A percentile compares a stretch with the other conserved stretches of the same genome.
phyloP scores from a whole-genome alignment of 768 basidiomycete genomes.

The Lactarius trivialis region DNA sequence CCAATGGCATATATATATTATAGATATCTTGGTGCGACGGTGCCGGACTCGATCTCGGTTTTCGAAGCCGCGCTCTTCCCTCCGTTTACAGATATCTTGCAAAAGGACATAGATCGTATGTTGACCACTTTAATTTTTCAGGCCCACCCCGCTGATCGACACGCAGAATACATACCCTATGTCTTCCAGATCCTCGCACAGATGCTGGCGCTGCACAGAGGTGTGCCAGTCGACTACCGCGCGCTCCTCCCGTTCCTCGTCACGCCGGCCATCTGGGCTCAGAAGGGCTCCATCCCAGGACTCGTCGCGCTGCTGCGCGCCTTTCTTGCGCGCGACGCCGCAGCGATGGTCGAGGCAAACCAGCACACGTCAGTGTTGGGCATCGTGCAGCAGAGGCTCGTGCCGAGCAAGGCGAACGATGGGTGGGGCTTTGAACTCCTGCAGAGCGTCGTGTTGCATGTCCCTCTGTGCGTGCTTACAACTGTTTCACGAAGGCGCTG shows the following conservation, averaged over 20 bases:
- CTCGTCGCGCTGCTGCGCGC: conserved; percentile 84
- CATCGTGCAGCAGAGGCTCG: conserved; percentile 83
- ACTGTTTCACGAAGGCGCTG: neutral
- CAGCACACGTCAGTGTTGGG: conserved; percentile 78
- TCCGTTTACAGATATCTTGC: conserved; percentile 80
- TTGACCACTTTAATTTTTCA: neutral
- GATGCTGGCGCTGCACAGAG: conserved; percentile 79
- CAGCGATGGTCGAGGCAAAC: conserved; percentile 57
- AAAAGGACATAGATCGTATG: conserved; percentile 90
- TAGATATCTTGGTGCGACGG: conserved; percentile 77
- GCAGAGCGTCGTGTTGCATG: conserved; percentile 62
- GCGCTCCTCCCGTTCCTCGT: conserved; percentile 75
- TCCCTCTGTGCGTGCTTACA: conserved; percentile 59
- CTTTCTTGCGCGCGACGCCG: conserved; percentile 66
- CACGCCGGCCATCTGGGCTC: conserved; percentile 82
- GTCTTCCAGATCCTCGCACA: conserved; percentile 96
- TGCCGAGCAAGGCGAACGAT: conserved; percentile 85
- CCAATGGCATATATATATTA: neutral
- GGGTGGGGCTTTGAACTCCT: conserved; percentile 87
- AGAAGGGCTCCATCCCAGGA: conserved; percentile 91
- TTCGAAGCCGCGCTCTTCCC: conserved; percentile 83
- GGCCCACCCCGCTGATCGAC: neutral
- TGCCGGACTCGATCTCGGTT: conserved; percentile 53
- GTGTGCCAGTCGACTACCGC: conserved; percentile 72
- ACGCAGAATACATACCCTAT: conserved; percentile 90